Percentiles rank a stretch among this genome's conserved stretches.
These are phyloP conservation scores for Tuber microsphaerosporum DNA, from an alignment of 495 filamentous ascomycete genomes.

Conservation along the genomic window DNA sequence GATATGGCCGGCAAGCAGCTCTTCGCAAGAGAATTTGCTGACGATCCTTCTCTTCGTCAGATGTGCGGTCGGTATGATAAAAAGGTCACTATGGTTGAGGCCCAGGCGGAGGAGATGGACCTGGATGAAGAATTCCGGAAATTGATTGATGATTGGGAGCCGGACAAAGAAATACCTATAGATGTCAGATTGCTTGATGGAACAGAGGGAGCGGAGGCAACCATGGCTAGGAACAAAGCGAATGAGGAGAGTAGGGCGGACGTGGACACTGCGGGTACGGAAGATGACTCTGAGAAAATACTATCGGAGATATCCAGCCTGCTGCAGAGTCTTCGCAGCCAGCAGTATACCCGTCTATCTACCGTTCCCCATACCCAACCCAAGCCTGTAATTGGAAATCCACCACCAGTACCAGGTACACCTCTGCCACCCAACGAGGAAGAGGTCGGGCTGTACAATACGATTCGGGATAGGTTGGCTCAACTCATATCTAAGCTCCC, in stretches of 20 bases:
- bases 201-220: neutral
- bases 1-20: constrained; percentile 52
- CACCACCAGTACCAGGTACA: neutral
- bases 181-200: constrained; percentile 42
- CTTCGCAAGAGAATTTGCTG: constrained; percentile 46
- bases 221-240: neutral
- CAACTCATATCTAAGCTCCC: constrained; percentile 56
- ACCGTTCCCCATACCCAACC: constrained; percentile 42
- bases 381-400: neutral
- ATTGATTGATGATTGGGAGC: constrained; percentile 31
- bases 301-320: constrained; percentile 60
- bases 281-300: constrained; percentile 47
- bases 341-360: constrained; percentile 56
- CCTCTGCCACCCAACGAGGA: constrained; percentile 37
- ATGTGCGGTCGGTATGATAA: constrained; percentile 18
- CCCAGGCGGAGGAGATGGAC: constrained; percentile 11
- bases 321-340: constrained; percentile 59
- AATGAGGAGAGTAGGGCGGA: constrained; percentile 38
- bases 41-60: constrained; percentile 25
- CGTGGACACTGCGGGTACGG: constrained; percentile 21
- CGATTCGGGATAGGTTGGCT: constrained; percentile 54
- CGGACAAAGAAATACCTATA: constrained; percentile 44
- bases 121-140: constrained; percentile 31
- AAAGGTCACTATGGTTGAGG: constrained; percentile 12
- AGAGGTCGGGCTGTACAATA: constrained; percentile 56